Evolutionary conservation across 2,329 filamentous ascomycete genomes (phyloP), one percentile per base, ranked within the genome.

Genomic region (Alternaria hordeiaustralica): DNA sequence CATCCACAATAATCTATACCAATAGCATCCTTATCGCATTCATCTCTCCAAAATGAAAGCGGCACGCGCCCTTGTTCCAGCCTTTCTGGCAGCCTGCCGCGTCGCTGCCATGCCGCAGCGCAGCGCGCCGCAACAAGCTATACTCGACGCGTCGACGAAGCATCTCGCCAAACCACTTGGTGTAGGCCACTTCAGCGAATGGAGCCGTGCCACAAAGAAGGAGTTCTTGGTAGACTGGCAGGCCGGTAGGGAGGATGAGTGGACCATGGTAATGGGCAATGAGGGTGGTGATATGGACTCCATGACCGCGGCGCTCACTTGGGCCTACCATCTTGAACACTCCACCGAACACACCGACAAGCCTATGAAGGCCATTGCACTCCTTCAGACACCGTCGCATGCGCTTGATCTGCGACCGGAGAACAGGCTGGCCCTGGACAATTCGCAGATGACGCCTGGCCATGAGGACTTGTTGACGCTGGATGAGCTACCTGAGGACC

Each of bases 171-270:
- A 65, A 55, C 55, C 58, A 10, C 54, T 71, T 13, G 83, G 83
- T 15, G 82, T 83, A 12, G 83, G 83, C 30, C 82, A 84, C 73
- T 84, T 84, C 72, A 83, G 81, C 71, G 82, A 84, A 68, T 84
- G 83, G 83, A 82, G 80, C 25, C 81, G 83, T 36, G 79, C 77
- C 11, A 83, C 78, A 18, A 84, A 84, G 74, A 82, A 81, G 46
- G 72, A 79, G 13, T 84, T 84, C 51, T 69, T 84, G 51, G 75
- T 83, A 63, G 83, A 84, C 70, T 84, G 83, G 82, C 83, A 84
- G 64, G 78, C 74, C 5, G 80, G 80, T 12, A 75, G 71, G 59
- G 75, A 77, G 5, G 77, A 78, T 23, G 80, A 84, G 70, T 84
- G 83, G 83, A 80, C 74, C 13, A 74, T 84, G 36, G 83, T 84